Evolutionary conservation across 306 rosid genomes (phyloP).

Genomic region (Prunus salicina): DNA sequence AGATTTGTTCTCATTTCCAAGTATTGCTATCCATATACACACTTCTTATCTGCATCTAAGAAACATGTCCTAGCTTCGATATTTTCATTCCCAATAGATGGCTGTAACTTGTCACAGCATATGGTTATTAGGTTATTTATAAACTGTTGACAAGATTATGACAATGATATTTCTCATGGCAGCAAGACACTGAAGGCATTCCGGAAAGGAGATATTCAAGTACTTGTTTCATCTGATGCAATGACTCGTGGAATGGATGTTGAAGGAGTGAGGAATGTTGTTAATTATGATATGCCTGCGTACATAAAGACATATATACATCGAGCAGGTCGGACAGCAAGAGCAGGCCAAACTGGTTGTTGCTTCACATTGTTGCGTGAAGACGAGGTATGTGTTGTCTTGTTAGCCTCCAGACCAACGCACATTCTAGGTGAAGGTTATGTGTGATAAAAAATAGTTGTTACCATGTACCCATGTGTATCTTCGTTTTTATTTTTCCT

Average conservation of each 20-base stretch:
- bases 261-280: slow-evolving; percentile 78
- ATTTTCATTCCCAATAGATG: not conserved
- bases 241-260: slow-evolving; percentile 99
- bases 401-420: not conserved
- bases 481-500: not conserved
- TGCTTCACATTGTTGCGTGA: slow-evolving; percentile 77
- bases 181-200: slow-evolving; percentile 79
- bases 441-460: not conserved
- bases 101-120: not conserved
- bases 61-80: not conserved
- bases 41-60: not conserved
- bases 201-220: slow-evolving; percentile 77
- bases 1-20: not conserved
- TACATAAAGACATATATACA: slow-evolving; percentile 86
- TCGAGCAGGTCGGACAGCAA: slow-evolving; percentile 93
- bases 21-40: not conserved
- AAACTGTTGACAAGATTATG: not conserved
- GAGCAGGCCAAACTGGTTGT: slow-evolving; percentile 86
- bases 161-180: slow-evolving; percentile 28
- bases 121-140: not conserved
- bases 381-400: slow-evolving; percentile 57
- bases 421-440: not conserved
- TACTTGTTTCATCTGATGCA: slow-evolving; percentile 92
- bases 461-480: not conserved
- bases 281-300: slow-evolving; percentile 79